phyloP scores from a whole-genome alignment of 441 rosid species.

The Populus hybrid region DNA sequence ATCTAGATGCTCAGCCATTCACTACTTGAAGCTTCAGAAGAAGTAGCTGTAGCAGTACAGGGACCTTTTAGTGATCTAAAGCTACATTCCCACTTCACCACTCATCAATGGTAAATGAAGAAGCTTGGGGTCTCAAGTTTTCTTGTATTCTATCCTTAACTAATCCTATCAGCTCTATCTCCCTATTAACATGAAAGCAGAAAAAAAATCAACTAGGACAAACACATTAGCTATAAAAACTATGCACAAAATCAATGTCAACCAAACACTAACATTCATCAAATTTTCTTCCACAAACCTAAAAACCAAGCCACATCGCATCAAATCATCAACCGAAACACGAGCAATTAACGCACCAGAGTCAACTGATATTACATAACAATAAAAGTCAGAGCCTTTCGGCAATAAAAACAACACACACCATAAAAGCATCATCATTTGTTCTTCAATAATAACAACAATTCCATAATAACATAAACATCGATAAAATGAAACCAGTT shows the following conservation, averaged over 20 bases:
- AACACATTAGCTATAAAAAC: too few species aligned
- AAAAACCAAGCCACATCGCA: not conserved
- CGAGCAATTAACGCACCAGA: not conserved
- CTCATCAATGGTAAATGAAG: too few species aligned
- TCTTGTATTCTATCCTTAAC: too few species aligned
- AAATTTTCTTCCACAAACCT: not conserved
- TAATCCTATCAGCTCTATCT: too few species aligned
- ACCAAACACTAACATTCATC: not conserved
- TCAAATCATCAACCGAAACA: not conserved
- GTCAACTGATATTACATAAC: not conserved
- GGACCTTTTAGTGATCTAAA: too few species aligned
- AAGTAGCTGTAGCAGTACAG: too few species aligned
- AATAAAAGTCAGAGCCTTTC: conserved; percentile 1
- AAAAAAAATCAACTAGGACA: too few species aligned
- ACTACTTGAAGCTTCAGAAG: too few species aligned
- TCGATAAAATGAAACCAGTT: not conserved
- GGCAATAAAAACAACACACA: not conserved
- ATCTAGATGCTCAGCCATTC: too few species aligned
- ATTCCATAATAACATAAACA: not conserved
- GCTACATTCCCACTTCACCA: too few species aligned
- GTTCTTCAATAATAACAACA: conserved; percentile 4
- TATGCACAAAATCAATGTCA: not conserved
- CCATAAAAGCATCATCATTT: conserved; percentile 1
- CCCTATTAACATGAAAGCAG: too few species aligned
- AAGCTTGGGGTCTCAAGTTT: too few species aligned